Base-by-base conservation (phyloP, 2,329 filamentous ascomycete species). In the Hortaea werneckii region DNA sequence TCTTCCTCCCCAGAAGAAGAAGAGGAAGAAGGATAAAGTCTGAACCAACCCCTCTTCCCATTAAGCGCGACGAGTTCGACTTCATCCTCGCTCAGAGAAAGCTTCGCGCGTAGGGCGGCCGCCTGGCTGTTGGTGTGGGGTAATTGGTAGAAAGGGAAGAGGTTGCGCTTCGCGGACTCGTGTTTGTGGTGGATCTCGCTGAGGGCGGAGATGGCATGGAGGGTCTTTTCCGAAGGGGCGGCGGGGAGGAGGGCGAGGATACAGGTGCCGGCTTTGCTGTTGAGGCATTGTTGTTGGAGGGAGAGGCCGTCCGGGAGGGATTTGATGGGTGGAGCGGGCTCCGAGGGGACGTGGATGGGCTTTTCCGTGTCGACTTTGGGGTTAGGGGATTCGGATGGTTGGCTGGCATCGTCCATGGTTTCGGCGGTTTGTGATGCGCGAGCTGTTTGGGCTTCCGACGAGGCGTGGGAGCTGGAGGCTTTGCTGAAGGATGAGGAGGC, bases 121-220 rank as follows among this genome's bases (percentile, higher is more conserved):
- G 76, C 75, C 6, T 74, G 74, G n/a, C 73, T 65, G 53, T 83
- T 83, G 34, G 74, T 70, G 37, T 71, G 70, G 9, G 86, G 77
- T 0, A 96, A 73, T 42, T 82, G 79, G 62, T 83, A 90, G 67
- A 95, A 84, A 26, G 89, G 87, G 71, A 96, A 94, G 1, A 89
- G 69, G 46, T 82, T 79, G 29, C 78, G 77, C 44, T 81, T 74
- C 41, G 75, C 74, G 52, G 79, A 72, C 30, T 76, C 70, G 60
- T 94, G 80, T 67, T 89, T 94, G 65, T 83, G 78, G 43, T 82
- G 79, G 45, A 95, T 76, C 45, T 88, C 78, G 2, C 83, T 78
- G 3, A 95, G 73, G 27, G 77, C 78, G 13, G 68, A 64, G 2
- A 89, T 69, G 11, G 66, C 70, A 13, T 54, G 44, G n/a, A 44